Evolutionary conservation across 257 asterid genomes (phyloP), one percentile per base, ranked within the genome.

Genomic region (Sherardia arvensis): DNA sequence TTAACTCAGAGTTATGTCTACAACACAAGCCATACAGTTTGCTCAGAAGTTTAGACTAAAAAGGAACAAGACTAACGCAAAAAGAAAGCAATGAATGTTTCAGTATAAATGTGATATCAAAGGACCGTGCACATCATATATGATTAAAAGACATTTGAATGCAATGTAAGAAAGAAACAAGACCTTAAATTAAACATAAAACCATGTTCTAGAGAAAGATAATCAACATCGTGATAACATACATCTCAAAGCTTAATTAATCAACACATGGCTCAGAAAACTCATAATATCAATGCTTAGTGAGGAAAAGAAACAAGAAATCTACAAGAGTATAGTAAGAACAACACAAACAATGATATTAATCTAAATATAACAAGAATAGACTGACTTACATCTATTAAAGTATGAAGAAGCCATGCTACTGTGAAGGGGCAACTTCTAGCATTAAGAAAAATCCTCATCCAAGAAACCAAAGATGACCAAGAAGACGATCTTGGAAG

Each of bases 321-420:
- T 30, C 6, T 14, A 32, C 3, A 27, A 14, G 22, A 10, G 25
- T 23, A 12, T 2, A 22, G 10, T 14, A 6, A 30, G 38, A 62
- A 56, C 26, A 30, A 33, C 17, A 12, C 10, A 43, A 40, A 40
- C 49, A 3, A 43, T 43, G 14, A 9, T 12, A 59, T 7, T n/a
- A 25, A 26, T 48, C 23, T 36, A 29, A 40, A 25, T 18, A 9
- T 22, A 56, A 21, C 30, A 34, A 62, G 40, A 29, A 30, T 33
- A 71, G 70, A 53, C n/a, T n/a, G 59, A 70, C 87, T 84, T 74
- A 85, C 95, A 61, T 40, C 77, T 77, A 70, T 76, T 55, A 58
- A 62, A 64, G 58, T 65, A 71, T 53, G 59, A 67, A 66, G 69
- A 40, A 17, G 51, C 63, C 73, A 51, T 53, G 48, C 65, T 66